Evolutionary conservation across 2,329 filamentous ascomycete genomes (phyloP), one percentile per base, ranked within the genome.

Genomic region (Penicillium sp.): DNA sequence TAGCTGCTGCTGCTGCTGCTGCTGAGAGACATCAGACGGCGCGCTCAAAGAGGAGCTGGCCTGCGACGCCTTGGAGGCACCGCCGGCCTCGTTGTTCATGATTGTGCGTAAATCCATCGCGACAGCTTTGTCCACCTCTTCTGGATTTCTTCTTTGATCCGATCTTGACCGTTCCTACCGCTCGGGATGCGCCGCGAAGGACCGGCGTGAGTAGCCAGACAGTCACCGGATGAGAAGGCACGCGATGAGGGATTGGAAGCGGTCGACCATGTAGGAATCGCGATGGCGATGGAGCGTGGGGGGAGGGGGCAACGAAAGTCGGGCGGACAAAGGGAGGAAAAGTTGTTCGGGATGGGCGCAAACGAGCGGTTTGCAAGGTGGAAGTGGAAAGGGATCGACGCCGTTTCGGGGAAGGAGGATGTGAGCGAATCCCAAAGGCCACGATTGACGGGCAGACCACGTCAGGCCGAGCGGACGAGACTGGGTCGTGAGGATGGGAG

Each of bases 71-170:
- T 61, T 64, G 47, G 66, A 56, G 46, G 61, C 61, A 52, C 60
- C 62, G 42, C 61, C 63, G 51, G 61, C 63, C 58, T 73, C 70
- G 54, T 46, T 71, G 61, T 77, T 77, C 68, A 78, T 74, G 58
- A 78, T 77, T 47, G 72, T 75, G 63, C 73, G 71, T 62, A 78
- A 69, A 66, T 78, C 75, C 75, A 78, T 77, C 60, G 62, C 54
- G 65, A 61, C 52, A 42, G 53, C 50, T 48, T 47, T 32, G 29
- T 32, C 11, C 8, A 32, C 29, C 8, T 8, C 29, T 32, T 5
- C 9, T 11, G n/a, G n/a, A n/a, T n/a, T n/a, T n/a, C 18, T 32
- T 32, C 3, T 32, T 32, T 7, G 11, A 32, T 32, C 29, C 4
- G 29, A 11, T 8, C 7, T 32, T 4, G 29, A 32, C 29, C 45